Evolutionary conservation across 345 rosid species (phyloP).

Genomic region (Noccaea bulbosa): DNA sequence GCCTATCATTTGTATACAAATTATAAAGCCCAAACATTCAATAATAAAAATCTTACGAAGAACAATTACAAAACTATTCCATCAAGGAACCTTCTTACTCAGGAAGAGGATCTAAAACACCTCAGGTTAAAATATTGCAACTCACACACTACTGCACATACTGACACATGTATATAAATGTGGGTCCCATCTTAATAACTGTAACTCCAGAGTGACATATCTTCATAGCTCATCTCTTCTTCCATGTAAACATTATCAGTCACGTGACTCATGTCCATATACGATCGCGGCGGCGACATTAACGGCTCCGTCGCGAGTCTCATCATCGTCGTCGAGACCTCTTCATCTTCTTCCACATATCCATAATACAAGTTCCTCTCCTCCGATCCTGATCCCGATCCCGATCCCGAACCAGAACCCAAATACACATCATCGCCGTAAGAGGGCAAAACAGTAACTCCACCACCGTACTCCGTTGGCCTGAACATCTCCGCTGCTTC

Average conservation of each 20-base stretch:
- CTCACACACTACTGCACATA: background rate
- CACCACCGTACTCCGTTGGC: constrained; percentile 37
- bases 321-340: constrained; percentile 26
- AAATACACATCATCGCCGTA: constrained; percentile 23
- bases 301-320: constrained; percentile 69
- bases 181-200: constrained; percentile 13
- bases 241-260: constrained; percentile 33
- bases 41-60: background rate
- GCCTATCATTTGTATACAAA: background rate
- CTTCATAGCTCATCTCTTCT: constrained; percentile 34
- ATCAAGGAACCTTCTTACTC: constrained; percentile 24
- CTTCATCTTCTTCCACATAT: constrained; percentile 21
- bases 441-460: constrained; percentile 32
- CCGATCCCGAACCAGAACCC: constrained; percentile 11
- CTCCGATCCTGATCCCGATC: constrained; percentile 30
- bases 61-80: constrained; percentile 9
- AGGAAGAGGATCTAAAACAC: background rate
- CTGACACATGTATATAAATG: background rate
- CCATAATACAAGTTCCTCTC: constrained; percentile 23
- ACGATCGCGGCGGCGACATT: constrained; percentile 58
- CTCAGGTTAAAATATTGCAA: background rate
- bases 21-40: constrained; percentile 26
- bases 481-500: constrained; percentile 64
- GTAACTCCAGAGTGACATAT: constrained; percentile 53
- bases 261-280: constrained; percentile 18